phyloP scores from a whole-genome alignment of 257 asterid genomes.

The Vinca minor region DNA sequence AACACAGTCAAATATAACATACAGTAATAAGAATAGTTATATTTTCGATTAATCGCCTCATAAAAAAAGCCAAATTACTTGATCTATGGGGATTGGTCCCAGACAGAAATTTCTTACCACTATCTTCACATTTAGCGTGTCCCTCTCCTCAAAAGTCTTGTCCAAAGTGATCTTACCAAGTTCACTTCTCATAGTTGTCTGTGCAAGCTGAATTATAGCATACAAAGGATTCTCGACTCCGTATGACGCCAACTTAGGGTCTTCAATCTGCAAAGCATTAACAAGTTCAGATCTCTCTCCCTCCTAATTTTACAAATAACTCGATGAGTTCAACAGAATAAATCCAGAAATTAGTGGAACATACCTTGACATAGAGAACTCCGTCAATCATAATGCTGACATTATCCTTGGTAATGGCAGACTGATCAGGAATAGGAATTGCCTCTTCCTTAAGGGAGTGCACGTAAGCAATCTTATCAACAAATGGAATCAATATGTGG shows the following conservation, averaged over 20 bases:
- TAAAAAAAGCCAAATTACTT: background rate
- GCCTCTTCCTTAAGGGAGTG: conserved; percentile 85
- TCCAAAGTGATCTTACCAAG: conserved; percentile 89
- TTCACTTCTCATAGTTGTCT: conserved; percentile 98
- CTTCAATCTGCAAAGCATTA: conserved; percentile 48
- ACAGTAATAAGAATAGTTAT: background rate
- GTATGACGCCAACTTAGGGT: conserved; percentile 86
- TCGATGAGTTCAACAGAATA: background rate
- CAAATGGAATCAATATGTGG: conserved; percentile 68
- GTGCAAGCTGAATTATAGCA: conserved; percentile 87
- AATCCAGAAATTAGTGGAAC: background rate
- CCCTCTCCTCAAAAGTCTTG: conserved; percentile 93
- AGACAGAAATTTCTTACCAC: conserved; percentile 57
- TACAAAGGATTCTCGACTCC: conserved; percentile 84
- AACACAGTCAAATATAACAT: background rate
- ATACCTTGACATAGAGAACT: conserved; percentile 72
- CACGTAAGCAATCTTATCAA: conserved; percentile 73
- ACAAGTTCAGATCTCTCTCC: too few relatives aligned
- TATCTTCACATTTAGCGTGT: conserved; percentile 72
- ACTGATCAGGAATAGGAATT: conserved; percentile 63
- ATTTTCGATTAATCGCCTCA: background rate
- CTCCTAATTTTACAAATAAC: background rate
- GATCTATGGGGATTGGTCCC: too few relatives aligned
- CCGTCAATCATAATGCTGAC: conserved; percentile 79
- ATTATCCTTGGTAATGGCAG: conserved; percentile 87